Percentiles rank a stretch among this genome's conserved stretches.
phyloP scores from a whole-genome alignment of 1,139 yeast species.

The Suhomyces chickasaworum region DNA sequence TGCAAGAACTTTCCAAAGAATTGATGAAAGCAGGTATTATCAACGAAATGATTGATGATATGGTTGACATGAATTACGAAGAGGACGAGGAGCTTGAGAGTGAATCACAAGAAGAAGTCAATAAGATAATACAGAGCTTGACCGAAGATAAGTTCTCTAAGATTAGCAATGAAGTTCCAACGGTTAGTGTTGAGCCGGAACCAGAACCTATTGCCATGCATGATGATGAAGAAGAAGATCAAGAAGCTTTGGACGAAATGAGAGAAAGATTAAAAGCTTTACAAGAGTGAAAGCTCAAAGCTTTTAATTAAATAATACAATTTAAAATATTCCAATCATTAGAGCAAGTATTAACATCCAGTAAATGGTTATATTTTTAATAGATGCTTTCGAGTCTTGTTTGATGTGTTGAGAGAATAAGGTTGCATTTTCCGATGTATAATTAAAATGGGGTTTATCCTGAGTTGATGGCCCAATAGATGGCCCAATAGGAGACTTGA shows the following conservation, averaged over 20 bases:
- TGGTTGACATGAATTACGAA: conserved; percentile 68
- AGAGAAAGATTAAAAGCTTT: conserved; percentile 83
- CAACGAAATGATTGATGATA: conserved; percentile 94
- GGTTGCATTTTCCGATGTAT: neutral
- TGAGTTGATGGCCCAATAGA: too few species aligned
- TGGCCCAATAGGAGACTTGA: too few species aligned
- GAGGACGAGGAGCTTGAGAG: conserved; percentile 63
- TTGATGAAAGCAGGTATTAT: conserved; percentile 89
- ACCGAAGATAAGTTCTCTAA: conserved; percentile 47
- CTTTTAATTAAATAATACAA: too few species aligned
- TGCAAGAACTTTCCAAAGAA: conserved; percentile 86
- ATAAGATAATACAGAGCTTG: conserved; percentile 48
- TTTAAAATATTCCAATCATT: conserved; percentile 1
- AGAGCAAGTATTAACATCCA: conserved; percentile 4
- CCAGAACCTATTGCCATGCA: conserved; percentile 21
- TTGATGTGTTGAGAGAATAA: neutral
- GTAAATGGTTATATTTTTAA: neutral
- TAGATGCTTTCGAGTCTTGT: conserved; percentile 1
- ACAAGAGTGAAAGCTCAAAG: conserved; percentile 55
- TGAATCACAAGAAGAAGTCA: conserved; percentile 70
- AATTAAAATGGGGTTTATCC: too few species aligned
- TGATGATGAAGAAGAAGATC: conserved; percentile 71
- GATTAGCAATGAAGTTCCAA: conserved; percentile 47
- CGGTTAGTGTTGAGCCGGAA: conserved; percentile 27
- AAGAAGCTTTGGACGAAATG: conserved; percentile 79